Percentiles rank a stretch among this genome's conserved stretches.
Conservation (phyloP, 352 stramenopile species). For the Albugo laibachii region DNA sequence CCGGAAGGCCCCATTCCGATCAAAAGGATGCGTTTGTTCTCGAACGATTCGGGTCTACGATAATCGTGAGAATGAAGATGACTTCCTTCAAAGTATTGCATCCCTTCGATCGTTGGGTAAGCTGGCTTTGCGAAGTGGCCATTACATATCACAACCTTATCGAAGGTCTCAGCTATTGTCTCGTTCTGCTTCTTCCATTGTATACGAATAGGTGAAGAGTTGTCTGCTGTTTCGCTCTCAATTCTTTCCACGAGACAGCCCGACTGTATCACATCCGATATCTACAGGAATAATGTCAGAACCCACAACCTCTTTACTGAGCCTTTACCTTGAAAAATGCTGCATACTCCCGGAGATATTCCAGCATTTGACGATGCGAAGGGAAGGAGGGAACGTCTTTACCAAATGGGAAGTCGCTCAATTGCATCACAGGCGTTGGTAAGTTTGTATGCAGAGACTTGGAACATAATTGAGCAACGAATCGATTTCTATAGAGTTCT, state of each 20-base stretch:
- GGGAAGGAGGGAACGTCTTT: slow-evolving; percentile 27
- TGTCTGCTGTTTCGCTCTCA: no score
- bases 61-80: slow-evolving; percentile 36
- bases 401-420: slow-evolving; percentile 47
- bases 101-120: slow-evolving; percentile 20
- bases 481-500: no score
- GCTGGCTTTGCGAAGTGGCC: slow-evolving; percentile 50
- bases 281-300: no score
- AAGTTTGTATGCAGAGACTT: slow-evolving; percentile 67
- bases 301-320: not conserved
- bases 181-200: no score
- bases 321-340: slow-evolving; percentile 15
- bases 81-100: slow-evolving; percentile 23
- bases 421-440: slow-evolving; percentile 59
- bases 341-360: slow-evolving; percentile 51
- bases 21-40: slow-evolving; percentile 34
- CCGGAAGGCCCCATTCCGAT: slow-evolving; percentile 47
- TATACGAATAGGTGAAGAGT: no score
- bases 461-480: no score
- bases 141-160: slow-evolving; percentile 63
- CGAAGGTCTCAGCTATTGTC: slow-evolving; percentile 17
- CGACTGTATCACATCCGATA: no score
- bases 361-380: slow-evolving; percentile 34
- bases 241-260: no score
- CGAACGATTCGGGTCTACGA: slow-evolving; percentile 20